Evolutionary conservation across 768 basidiomycete genomes (phyloP).

Genomic region (Coprinopsis strossmayeri): DNA sequence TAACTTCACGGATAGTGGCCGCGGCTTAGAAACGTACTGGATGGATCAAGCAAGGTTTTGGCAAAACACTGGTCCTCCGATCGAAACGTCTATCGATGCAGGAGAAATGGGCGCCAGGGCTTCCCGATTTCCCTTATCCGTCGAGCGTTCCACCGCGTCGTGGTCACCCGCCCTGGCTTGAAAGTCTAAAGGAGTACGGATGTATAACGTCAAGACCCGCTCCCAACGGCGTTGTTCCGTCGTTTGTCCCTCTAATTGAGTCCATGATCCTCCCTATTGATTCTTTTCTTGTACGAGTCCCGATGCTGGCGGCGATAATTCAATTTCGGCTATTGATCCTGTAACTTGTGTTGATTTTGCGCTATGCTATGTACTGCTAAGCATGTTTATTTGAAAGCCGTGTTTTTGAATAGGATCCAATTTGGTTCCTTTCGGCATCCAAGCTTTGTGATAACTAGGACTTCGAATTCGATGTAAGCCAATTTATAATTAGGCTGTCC

Average conservation of each 20-base stretch:
- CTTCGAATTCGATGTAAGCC: too few relatives aligned
- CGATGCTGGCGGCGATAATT: background rate
- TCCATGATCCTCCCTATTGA: background rate
- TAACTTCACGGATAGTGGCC: constrained; percentile 21
- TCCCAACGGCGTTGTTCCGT: background rate
- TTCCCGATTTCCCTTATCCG: constrained; percentile 31
- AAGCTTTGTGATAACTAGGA: too few relatives aligned
- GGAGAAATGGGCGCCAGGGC: background rate
- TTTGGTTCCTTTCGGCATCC: too few relatives aligned
- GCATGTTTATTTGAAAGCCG: background rate
- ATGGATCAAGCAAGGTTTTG: constrained; percentile 26
- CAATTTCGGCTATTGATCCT: background rate
- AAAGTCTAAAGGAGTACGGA: background rate
- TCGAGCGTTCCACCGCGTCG: constrained; percentile 38
- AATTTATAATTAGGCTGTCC: too few relatives aligned
- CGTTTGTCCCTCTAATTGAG: background rate
- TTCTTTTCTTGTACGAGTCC: background rate
- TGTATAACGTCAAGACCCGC: constrained; percentile 3
- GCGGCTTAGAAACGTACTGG: constrained; percentile 29
- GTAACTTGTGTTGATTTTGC: background rate
- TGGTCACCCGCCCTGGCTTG: constrained; percentile 14
- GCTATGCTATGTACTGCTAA: background rate
- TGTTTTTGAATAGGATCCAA: too few relatives aligned
- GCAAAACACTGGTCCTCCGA: constrained; percentile 10
- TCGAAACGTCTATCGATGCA: background rate